Evolutionary conservation across 345 rosid genomes (phyloP), one percentile per base, ranked within the genome.

Genomic region (Luvunga scandens): DNA sequence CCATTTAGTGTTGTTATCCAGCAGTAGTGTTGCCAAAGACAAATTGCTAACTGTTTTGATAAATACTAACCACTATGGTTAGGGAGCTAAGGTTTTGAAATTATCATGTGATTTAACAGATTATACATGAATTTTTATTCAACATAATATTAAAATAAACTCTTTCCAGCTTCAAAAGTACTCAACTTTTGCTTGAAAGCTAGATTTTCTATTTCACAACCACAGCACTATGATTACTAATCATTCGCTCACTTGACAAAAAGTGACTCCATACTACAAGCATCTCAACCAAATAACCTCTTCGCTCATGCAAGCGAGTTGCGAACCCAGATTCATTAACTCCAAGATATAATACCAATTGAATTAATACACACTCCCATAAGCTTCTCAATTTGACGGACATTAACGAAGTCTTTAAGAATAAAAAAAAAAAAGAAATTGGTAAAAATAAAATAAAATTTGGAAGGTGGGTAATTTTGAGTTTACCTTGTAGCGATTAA

Each of bases 401-500:
- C 6, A 50, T 50, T 14, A 50, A 50, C 16, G 21, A 50, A 4
- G 6, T 53, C 2, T 53, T 18, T 53, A 53, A 53, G 7, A 5
- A 50, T 3, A 1, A 14, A 18, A 50, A 50, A 50, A 53, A 16
- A 13, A 45, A 1, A 50, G 1, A 9, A 39, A 42, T 42, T 42
- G 50, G 50, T 3, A 9, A 45, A 13, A 45, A 13, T 13, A 45
- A 45, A 45, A 45, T 42, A 42, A 42, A 42, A 45, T 3, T 45
- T 13, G 30, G 9, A 33, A 39, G 25, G 6, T 12, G 57, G 57
- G 66, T 36, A n/a, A 33, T 7, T 53, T 55, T 21, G 50, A 66
- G 45, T 24, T 59, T 81, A 86, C 94, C 94, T 90, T 90, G 84
- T 87, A 89, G 66, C 88, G 91, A 77, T 85, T 87, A 78, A 87